A percentile compares a stretch with the other conserved stretches of the same genome.
Evolutionary conservation across 352 stramenopile species (phyloP).

Genomic region (Pythium chondricola): DNA sequence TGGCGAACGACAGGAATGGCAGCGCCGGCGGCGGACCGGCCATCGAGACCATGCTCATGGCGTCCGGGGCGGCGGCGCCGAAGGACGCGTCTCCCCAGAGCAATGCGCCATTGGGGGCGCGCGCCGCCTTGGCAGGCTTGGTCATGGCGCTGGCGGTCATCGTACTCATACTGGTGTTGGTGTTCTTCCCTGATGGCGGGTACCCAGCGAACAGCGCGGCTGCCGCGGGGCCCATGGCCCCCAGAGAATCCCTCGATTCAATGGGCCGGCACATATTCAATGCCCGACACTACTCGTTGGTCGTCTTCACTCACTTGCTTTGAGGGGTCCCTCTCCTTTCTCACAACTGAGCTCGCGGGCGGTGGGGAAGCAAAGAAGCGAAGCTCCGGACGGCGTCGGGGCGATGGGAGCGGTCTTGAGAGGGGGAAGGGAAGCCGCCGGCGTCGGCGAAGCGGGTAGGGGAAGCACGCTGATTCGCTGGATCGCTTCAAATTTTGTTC

Average conservation of each 20-base stretch:
- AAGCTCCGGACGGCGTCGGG: no score
- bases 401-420: no score
- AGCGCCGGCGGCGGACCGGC: slow-evolving; percentile 45
- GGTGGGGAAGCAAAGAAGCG: no score
- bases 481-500: no score
- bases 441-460: no score
- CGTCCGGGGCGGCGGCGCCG: slow-evolving; percentile 22
- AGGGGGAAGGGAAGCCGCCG: no score
- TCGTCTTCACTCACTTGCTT: no score
- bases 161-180: slow-evolving; percentile 6
- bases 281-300: no score
- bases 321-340: no score
- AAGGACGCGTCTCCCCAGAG: slow-evolving; percentile 23
- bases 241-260: slow-evolving; percentile 77
- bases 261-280: slow-evolving; percentile 81
- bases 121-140: slow-evolving; percentile 9
- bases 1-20: slow-evolving; percentile 66
- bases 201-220: slow-evolving; percentile 72
- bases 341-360: no score
- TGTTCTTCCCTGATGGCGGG: slow-evolving; percentile 43
- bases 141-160: no score
- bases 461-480: no score
- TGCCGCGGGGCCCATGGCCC: slow-evolving; percentile 66
- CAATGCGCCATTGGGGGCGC: not conserved
- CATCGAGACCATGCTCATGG: slow-evolving; percentile 66